Base-by-base conservation (phyloP, 306 rosid species). In the Carpinus viminea region DNA sequence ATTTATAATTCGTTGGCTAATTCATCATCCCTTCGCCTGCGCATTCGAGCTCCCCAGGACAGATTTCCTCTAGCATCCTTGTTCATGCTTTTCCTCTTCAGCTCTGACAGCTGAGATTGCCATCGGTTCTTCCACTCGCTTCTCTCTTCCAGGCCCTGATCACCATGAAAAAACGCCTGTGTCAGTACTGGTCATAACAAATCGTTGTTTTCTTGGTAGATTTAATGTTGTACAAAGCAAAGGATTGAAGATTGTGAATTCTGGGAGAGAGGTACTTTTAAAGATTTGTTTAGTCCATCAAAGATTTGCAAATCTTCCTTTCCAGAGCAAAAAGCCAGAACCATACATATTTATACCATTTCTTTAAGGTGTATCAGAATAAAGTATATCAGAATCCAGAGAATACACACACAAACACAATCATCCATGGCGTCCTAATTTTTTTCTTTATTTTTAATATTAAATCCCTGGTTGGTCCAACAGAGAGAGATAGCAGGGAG, bases 11-110 rank as follows among this genome's bases (percentile, higher is more conserved):
- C 79, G n/a, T 70, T 73, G 12, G 76, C 57, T 17, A 34, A 45
- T 62, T 80, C 90, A 4, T 62, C 86, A 4, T 62, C 86, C 74
- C 85, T 93, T 83, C 85, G 87, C 34, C 84, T 85, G 57, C 98
- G 98, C 90, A 91, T 84, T 82, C 88, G 85, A 73, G 94, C 92
- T 41, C 93, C 98, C 98, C 98, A 93, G 13, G 97, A 90, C 88
- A 76, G 71, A 41, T 83, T 78, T 45, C 71, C 83, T 28, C 72
- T 74, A 1, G n/a, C 83, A 79, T 87, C 89, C 80, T 78, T 90
- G 76, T 75, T 68, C 77, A 34, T 56, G 75, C 92, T 86, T 90
- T 89, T 89, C 82, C 76, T 82, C 86, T 86, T 84, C 76, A 93
- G 85, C 78, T 80, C 90, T 12, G 90, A 84, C 3, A 93, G 76